These are phyloP conservation scores for Daedalea quercina DNA, from an alignment of 768 basidiomycete species.

Conservation along the genomic window DNA sequence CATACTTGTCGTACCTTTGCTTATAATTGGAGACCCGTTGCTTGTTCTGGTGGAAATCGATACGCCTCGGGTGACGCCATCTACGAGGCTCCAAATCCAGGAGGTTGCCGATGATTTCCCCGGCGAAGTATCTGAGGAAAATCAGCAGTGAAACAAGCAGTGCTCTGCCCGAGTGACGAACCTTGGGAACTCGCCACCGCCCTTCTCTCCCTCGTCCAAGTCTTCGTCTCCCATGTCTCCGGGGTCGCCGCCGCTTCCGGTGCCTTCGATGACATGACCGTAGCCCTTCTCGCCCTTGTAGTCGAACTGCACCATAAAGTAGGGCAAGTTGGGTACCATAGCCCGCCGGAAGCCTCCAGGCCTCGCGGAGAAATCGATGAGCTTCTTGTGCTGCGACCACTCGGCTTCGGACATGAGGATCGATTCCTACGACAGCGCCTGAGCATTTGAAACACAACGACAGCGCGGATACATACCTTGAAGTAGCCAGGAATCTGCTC, in stretches of 20 bases:
- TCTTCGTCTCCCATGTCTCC: slow-evolving; percentile 55
- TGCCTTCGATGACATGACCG: slow-evolving; percentile 96
- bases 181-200: slow-evolving; percentile 88
- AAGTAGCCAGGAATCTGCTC: slow-evolving; percentile 91
- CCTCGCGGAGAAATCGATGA: slow-evolving; percentile 87
- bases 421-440: slow-evolving; percentile 57
- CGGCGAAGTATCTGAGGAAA: slow-evolving; percentile 76
- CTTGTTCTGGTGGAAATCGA: slow-evolving; percentile 66
- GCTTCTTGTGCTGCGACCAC: slow-evolving; percentile 97
- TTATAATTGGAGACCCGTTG: slow-evolving; percentile 66
- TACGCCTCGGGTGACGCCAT: slow-evolving; percentile 75
- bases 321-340: slow-evolving; percentile 95
- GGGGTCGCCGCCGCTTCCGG: slow-evolving; percentile 51
- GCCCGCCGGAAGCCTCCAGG: slow-evolving; percentile 92
- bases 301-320: slow-evolving; percentile 99
- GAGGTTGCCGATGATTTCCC: slow-evolving; percentile 90
- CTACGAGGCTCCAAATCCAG: slow-evolving; percentile 79
- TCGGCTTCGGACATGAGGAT: slow-evolving; percentile 90
- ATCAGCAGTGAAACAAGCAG: neutral
- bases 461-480: slow-evolving; percentile 45
- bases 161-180: slow-evolving; percentile 26
- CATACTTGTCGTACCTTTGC: slow-evolving; percentile 68
- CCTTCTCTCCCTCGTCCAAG: slow-evolving; percentile 82
- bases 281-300: slow-evolving; percentile 97
- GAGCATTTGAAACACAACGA: neutral